Evolutionary conservation across 2,329 filamentous ascomycete genomes (phyloP), one percentile per base, ranked within the genome.

Genomic region (Neofusicoccum parvum): DNA sequence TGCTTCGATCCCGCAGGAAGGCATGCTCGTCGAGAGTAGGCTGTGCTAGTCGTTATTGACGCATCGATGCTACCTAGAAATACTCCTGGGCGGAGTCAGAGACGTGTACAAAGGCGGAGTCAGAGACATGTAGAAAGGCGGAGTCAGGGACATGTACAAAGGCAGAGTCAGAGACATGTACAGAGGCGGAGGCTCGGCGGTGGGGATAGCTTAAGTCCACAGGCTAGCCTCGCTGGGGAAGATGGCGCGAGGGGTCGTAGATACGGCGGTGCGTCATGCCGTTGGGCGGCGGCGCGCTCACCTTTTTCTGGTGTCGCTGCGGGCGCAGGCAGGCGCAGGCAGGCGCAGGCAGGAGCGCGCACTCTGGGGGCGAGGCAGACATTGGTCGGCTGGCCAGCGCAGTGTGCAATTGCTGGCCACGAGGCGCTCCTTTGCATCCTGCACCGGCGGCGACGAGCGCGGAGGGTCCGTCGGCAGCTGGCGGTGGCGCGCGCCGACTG

Each of bases 31-130:
- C 27, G 27, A 5, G 27, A 32, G 6, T 7, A 32, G 6, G 5
- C 27, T 7, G 27, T 2, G 27, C 27, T 15, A 15, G 36, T 39
- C 36, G 36, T 39, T 39, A 23, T 23, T 23, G 23, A 23, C 23
- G 23, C 23, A 23, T 23, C 23, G 23, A 39, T 39, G 36, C 9
- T 12, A 39, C 9, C 7, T 15, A 27, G 32, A 37, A 48, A 9
- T 59, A 48, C 56, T 48, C 56, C 56, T 60, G 56, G 48, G 27
- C 32, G 56, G 43, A n/a, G 17, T 10, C 27, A 12, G 54, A 46
- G 45, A 15, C 56, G 48, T 27, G 27, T 2, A 27, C 27, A 20
- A 20, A 20, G 20, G 20, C 20, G 20, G 20, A 20, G 20, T 20
- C 20, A 20, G 20, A 2, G 20, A 20, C 32, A 27, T 37, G 36